A percentile compares a stretch with the other conserved stretches of the same genome.
phyloP scores from a whole-genome alignment of 495 filamentous ascomycete genomes.

The Cercophora sp. region DNA sequence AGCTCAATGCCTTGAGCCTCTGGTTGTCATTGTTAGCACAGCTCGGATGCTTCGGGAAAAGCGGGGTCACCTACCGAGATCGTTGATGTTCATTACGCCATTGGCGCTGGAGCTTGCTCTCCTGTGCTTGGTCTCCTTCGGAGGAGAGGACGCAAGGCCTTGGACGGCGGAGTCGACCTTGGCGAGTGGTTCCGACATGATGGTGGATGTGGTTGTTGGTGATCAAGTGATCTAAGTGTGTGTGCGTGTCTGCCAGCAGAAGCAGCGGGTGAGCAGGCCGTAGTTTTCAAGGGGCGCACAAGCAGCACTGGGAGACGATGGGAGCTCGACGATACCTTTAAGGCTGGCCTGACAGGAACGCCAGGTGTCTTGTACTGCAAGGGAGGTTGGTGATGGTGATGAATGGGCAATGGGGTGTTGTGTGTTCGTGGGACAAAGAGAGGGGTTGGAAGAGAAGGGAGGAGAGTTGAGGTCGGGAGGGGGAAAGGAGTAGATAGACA shows the following conservation, averaged over 20 bases:
- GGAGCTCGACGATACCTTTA: constrained; percentile 5
- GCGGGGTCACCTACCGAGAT: constrained; percentile 61
- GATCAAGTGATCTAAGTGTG: constrained; percentile 12
- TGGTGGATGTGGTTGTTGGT: constrained; percentile 24
- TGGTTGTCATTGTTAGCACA: constrained; percentile 45
- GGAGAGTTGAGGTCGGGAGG: constrained; percentile 17
- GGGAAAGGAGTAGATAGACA: constrained; percentile 11
- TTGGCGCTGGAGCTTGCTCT: constrained; percentile 61
- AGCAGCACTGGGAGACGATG: background rate
- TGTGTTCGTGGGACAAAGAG: constrained; percentile 21
- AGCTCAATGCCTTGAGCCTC: constrained; percentile 72
- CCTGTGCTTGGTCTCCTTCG: constrained; percentile 60
- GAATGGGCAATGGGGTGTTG: constrained; percentile 6
- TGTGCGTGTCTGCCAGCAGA: background rate
- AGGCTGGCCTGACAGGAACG: too few species aligned
- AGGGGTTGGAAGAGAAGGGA: constrained; percentile 14
- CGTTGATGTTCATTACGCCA: constrained; percentile 76
- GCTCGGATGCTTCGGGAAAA: constrained; percentile 4
- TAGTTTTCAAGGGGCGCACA: background rate
- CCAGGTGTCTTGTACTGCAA: background rate
- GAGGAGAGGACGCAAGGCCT: constrained; percentile 64
- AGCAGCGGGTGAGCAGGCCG: constrained; percentile 5
- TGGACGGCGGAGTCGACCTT: constrained; percentile 87
- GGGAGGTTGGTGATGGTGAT: constrained; percentile 2
- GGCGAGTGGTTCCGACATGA: constrained; percentile 66